These are phyloP conservation scores for Byssothecium circinans DNA, from an alignment of 2,329 filamentous ascomycete species.

Conservation along the genomic window DNA sequence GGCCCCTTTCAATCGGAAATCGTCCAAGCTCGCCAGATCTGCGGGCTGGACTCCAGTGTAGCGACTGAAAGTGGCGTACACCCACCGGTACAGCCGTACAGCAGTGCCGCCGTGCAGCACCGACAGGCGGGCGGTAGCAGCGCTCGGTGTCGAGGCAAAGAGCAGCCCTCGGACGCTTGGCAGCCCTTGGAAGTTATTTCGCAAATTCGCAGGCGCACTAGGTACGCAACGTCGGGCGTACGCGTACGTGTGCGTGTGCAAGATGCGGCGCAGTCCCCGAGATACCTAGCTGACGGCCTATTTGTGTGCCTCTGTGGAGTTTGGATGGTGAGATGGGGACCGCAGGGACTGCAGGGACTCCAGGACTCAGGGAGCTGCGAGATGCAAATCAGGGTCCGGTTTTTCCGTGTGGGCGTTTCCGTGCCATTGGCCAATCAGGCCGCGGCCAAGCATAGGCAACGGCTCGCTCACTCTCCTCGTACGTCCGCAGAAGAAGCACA, in stretches of 20 bases:
- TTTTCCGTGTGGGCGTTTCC: neutral
- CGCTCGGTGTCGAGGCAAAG: neutral
- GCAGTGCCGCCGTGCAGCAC: no score
- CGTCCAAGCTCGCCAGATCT: conserved; percentile 2
- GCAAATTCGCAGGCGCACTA: no score
- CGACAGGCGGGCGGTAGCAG: neutral
- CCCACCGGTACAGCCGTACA: no score
- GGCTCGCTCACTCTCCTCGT: neutral
- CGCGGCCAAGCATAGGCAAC: neutral
- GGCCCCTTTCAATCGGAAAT: neutral
- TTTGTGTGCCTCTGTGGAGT: neutral
- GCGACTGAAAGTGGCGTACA: no score
- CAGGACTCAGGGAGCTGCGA: no score
- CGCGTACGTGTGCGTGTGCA: no score
- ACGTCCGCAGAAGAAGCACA: no score
- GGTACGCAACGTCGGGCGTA: no score
- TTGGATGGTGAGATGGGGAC: neutral
- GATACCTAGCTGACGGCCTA: neutral
- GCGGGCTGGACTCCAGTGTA: neutral
- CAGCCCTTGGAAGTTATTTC: neutral
- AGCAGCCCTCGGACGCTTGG: neutral
- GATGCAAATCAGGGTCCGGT: neutral
- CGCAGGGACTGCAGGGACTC: no score
- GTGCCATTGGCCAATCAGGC: neutral
- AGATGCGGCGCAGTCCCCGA: neutral